Conservation (phyloP, 805 yeast genomes). For the Dipodascopsis uninucleata region DNA sequence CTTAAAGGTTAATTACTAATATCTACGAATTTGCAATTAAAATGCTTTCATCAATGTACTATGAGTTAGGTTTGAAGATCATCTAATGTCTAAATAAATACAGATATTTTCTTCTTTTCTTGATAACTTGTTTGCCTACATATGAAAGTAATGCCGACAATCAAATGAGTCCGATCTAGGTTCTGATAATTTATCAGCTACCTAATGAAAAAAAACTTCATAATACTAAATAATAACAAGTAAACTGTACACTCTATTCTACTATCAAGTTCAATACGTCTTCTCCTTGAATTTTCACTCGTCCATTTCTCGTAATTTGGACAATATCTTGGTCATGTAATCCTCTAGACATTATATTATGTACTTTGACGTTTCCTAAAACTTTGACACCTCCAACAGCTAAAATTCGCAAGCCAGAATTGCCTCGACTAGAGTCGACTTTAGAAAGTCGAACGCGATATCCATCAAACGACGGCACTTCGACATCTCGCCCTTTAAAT, state of each 20-base stretch:
- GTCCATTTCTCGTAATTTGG: conserved; percentile 17
- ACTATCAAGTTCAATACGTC: conserved; percentile 21
- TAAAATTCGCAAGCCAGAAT: conserved; percentile 6
- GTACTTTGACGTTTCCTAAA: conserved; percentile 17
- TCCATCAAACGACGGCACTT: conserved; percentile 24
- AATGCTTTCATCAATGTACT: no score
- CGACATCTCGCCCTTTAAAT: conserved; percentile 15
- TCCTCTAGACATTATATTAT: conserved; percentile 15
- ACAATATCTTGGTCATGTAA: conserved; percentile 15
- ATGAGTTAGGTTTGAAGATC: no score
- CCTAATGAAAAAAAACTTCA: no score
- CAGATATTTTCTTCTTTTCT: no score
- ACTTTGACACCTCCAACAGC: conserved; percentile 21
- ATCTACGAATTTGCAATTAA: no score
- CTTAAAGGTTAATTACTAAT: no score
- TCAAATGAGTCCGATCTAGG: no score
- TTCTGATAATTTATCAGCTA: no score
- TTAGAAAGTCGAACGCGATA: conserved; percentile 20
- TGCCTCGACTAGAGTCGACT: conserved; percentile 6
- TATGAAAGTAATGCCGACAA: no score
- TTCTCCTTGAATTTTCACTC: conserved; percentile 20
- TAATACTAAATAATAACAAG: no score
- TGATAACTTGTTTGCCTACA: no score
- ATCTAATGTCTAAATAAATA: no score
- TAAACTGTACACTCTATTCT: conserved; percentile 3